Percentiles rank a stretch among this genome's conserved stretches.
These are phyloP conservation scores for Alternaria metachromatica DNA, from an alignment of 2,329 filamentous ascomycete genomes.

Conservation along the genomic window DNA sequence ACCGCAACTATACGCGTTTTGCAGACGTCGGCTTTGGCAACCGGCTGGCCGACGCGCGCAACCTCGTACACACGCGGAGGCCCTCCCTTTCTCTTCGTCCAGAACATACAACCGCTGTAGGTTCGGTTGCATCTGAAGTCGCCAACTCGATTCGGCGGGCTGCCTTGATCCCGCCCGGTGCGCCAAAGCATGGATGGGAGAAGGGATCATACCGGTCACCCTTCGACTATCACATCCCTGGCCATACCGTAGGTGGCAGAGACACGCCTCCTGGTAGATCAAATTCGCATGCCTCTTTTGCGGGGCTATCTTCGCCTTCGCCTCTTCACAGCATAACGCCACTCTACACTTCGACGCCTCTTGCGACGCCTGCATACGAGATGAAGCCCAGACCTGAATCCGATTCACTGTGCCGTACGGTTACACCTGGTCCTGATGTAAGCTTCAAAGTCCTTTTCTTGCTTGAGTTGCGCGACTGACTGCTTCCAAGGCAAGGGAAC, in stretches of 20 bases:
- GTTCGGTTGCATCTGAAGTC: not conserved
- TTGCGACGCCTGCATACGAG: not conserved
- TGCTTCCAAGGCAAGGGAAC: conserved; percentile 5
- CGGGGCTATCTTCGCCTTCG: not conserved
- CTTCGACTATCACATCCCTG: conserved; percentile 5
- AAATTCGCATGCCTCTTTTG: not conserved
- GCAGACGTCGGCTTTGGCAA: conserved; percentile 1
- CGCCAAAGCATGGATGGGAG: not conserved
- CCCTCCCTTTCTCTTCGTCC: not conserved
- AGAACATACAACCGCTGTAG: not conserved
- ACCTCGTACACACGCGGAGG: conserved; percentile 2
- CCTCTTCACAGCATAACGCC: not conserved
- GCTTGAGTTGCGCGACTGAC: not conserved
- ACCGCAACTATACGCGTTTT: not conserved
- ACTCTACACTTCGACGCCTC: not conserved
- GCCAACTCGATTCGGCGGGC: not conserved
- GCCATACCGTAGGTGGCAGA: not conserved
- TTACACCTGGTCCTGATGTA: conserved; percentile 4
- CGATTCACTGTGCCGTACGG: not conserved
- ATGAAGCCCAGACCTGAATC: not conserved
- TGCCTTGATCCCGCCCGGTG: not conserved
- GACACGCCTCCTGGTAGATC: not conserved
- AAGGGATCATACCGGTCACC: conserved; percentile 6
- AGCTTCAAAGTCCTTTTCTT: not conserved
- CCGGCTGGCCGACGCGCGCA: conserved; percentile 13